These are phyloP conservation scores for Epichloe glyceriae DNA, from an alignment of 2,329 filamentous ascomycete genomes.

Conservation along the genomic window DNA sequence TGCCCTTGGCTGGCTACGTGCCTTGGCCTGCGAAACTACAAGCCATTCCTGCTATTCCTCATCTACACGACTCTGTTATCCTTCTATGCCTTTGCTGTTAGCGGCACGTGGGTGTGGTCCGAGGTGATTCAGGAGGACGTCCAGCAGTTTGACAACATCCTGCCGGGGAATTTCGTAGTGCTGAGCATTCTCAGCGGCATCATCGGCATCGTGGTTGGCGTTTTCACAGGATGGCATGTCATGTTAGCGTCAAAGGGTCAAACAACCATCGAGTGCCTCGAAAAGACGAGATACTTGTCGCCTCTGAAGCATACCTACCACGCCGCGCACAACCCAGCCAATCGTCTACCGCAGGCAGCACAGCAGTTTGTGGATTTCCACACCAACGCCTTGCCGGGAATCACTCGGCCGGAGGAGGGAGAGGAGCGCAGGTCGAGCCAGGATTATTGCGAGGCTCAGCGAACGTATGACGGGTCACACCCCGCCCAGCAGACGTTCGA, in stretches of 20 bases:
- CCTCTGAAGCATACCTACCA: slow-evolving; percentile 60
- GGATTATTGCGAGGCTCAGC: slow-evolving; percentile 4
- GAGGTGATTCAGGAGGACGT: slow-evolving; percentile 63
- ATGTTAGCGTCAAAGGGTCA: slow-evolving; percentile 65
- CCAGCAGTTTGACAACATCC: slow-evolving; percentile 58
- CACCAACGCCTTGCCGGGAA: slow-evolving; percentile 65
- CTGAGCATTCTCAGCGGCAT: slow-evolving; percentile 79
- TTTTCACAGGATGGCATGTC: slow-evolving; percentile 88
- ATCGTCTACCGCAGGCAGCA: slow-evolving; percentile 38
- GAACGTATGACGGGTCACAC: slow-evolving; percentile 18
- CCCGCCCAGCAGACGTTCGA: slow-evolving; percentile 38
- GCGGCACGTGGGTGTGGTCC: slow-evolving; percentile 69
- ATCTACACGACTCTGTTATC: slow-evolving; percentile 82
- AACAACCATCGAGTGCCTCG: slow-evolving; percentile 91
- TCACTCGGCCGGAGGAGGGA: slow-evolving; percentile 72
- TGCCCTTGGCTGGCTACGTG: slow-evolving; percentile 97
- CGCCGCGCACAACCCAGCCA: slow-evolving; percentile 41
- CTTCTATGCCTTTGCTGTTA: slow-evolving; percentile 65
- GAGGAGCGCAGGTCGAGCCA: slow-evolving; percentile 37
- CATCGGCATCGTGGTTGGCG: slow-evolving; percentile 76
- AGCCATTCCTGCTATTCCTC: slow-evolving; percentile 85
- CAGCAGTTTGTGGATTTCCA: slow-evolving; percentile 73
- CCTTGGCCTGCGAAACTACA: slow-evolving; percentile 89
- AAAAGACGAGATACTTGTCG: slow-evolving; percentile 88
- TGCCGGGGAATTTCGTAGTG: slow-evolving; percentile 86